Evolutionary conservation across 257 asterid species (phyloP).

Genomic region (Gentiana straminea): DNA sequence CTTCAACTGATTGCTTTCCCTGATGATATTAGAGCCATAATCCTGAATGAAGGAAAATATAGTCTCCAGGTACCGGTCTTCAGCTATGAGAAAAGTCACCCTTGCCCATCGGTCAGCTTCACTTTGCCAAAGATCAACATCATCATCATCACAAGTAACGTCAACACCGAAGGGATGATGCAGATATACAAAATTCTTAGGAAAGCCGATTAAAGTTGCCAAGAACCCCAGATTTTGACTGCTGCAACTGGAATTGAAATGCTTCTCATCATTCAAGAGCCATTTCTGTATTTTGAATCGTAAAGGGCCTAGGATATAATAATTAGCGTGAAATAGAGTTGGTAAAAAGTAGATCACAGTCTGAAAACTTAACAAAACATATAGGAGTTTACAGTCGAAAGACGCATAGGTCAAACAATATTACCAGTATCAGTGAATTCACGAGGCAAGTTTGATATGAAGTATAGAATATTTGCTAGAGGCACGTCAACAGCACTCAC

Average conservation of each 20-base stretch:
- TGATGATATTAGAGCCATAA: constrained; percentile 39
- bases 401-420: too few species aligned
- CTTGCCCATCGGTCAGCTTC: constrained; percentile 86
- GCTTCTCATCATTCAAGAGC: constrained; percentile 28
- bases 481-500: constrained; percentile 56
- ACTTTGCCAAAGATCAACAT: constrained; percentile 68
- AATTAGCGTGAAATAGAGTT: background rate
- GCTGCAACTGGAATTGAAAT: constrained; percentile 9
- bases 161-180: constrained; percentile 26
- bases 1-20: constrained; percentile 27
- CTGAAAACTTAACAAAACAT: too few species aligned
- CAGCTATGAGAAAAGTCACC: constrained; percentile 55
- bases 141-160: constrained; percentile 65
- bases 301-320: constrained; percentile 43
- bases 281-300: constrained; percentile 54
- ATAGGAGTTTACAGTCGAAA: too few species aligned
- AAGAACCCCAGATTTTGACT: constrained; percentile 29
- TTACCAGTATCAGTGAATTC: constrained; percentile 72
- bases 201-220: constrained; percentile 45
- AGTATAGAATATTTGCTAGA: constrained; percentile 57
- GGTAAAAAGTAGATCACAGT: too few species aligned
- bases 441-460: constrained; percentile 73
- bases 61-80: constrained; percentile 35
- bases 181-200: constrained; percentile 32
- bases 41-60: constrained; percentile 47